Conservation (phyloP, 2,329 filamentous ascomycete genomes). For the Cladosporium colombiae region DNA sequence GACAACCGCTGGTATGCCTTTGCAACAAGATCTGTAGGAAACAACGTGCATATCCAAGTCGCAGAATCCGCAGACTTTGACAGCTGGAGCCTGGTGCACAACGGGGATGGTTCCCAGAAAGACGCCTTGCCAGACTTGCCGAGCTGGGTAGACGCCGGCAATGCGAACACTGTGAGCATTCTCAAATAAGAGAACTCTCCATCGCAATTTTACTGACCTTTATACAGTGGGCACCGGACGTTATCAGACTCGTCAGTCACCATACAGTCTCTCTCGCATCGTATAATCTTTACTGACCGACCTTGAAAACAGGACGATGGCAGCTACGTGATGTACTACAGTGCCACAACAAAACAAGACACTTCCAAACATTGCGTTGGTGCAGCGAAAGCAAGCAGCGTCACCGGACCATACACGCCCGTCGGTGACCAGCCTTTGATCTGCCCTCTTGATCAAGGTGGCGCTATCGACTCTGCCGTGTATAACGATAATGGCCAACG, state of each 20-base stretch:
- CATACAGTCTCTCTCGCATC: not conserved
- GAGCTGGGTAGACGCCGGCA: slow-evolving; percentile 54
- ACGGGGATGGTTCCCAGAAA: slow-evolving; percentile 39
- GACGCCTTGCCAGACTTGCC: slow-evolving; percentile 58
- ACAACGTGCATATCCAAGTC: slow-evolving; percentile 53
- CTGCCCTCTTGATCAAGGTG: slow-evolving; percentile 33
- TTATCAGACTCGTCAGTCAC: slow-evolving; percentile 45
- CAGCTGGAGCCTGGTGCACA: slow-evolving; percentile 50
- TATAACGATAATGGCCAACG: slow-evolving; percentile 33
- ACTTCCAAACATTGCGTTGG: slow-evolving; percentile 35
- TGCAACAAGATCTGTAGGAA: slow-evolving; percentile 47
- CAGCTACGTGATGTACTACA: slow-evolving; percentile 35
- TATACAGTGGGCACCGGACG: slow-evolving; percentile 60
- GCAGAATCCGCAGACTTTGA: slow-evolving; percentile 53
- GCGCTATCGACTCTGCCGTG: slow-evolving; percentile 35
- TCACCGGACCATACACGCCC: slow-evolving; percentile 33
- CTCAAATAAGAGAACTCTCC: slow-evolving; percentile 48
- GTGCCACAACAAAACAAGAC: slow-evolving; percentile 30
- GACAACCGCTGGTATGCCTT: slow-evolving; percentile 60
- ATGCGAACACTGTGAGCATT: slow-evolving; percentile 57
- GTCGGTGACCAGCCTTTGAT: slow-evolving; percentile 26
- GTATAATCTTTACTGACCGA: not conserved
- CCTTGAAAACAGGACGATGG: slow-evolving; percentile 23
- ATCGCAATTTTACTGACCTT: not conserved
- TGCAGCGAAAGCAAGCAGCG: slow-evolving; percentile 29